Evolutionary conservation across 371 early-diverging fungal species (phyloP), one percentile per base, ranked within the genome.

Genomic region (Mucor indicus): DNA sequence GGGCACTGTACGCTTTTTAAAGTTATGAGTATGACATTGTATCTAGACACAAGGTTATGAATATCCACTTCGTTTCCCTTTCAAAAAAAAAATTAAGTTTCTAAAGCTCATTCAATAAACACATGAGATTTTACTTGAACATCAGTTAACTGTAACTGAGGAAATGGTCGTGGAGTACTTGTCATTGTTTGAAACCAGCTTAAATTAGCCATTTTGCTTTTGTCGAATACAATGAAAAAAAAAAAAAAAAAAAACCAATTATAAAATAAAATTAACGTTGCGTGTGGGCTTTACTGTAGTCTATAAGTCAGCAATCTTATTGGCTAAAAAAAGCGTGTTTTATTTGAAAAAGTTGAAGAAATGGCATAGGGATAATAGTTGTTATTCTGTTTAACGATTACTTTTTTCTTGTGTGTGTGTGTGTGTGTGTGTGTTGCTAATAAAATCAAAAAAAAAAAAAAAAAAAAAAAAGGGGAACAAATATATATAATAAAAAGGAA

Each of bases 161-260:
- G 66, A 48, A 72, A 66, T 8, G 54, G 42, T 12, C 67, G 31
- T 33, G 73, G 69, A 1, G 64, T 57, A 3, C 59, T 64, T 30
- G 73, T 57, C 67, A 72, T 69, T 21, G 69, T 64, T 20, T 65
- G 66, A 43, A 72, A 59, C 20, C 42, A 16, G 20, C 57, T 40
- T 38, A 60, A 50, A 43, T 49, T 50, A 10, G 46, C 41, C 31
- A 54, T 51, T 23, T 32, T 41, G 9, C n/a, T n/a, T n/a, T 5
- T 4, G 15, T 16, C 20, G 20, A 19, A 38, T 10, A 22, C 13
- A 6, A 21, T 38, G 4, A 17, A 20, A 29, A 16, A 13, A 30
- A 8, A 31, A 22, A 35, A 13, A 29, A 7, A 44, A 44, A 38
- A 38, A 33, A 19, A 39, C 10, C 27, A 38, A 35, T 25, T 29